phyloP scores from a whole-genome alignment of 345 rosid genomes.

The Trapa incisa region DNA sequence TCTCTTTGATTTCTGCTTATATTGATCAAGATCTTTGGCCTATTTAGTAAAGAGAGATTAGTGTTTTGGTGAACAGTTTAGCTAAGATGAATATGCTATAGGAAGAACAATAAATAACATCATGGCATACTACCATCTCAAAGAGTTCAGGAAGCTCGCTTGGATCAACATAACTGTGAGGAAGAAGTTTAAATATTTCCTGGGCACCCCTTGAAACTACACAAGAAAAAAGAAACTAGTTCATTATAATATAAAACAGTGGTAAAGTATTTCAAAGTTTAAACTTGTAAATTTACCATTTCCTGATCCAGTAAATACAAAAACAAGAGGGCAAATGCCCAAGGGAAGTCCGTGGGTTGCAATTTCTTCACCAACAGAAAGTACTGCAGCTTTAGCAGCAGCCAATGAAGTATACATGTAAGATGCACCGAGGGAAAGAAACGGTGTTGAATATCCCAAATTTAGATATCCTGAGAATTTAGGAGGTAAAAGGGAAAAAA shows the following conservation, averaged over 20 bases:
- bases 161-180: conserved; percentile 72
- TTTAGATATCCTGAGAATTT: conserved; percentile 52
- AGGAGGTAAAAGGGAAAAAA: neutral
- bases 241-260: neutral
- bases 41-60: conserved; percentile 14
- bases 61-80: neutral
- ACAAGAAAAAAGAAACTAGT: neutral
- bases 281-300: conserved; percentile 36
- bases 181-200: conserved; percentile 91
- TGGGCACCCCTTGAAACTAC: conserved; percentile 82
- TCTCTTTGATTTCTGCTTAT: conserved; percentile 41
- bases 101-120: neutral
- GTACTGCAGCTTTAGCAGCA: conserved; percentile 78
- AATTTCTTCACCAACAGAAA: conserved; percentile 77
- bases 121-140: conserved; percentile 26
- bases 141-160: conserved; percentile 63
- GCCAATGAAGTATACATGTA: conserved; percentile 80
- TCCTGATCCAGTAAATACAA: conserved; percentile 67
- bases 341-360: conserved; percentile 61
- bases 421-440: conserved; percentile 64
- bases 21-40: conserved; percentile 26
- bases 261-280: neutral
- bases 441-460: conserved; percentile 74
- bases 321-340: conserved; percentile 72
- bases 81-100: neutral